Conservation (phyloP, 1,284 basidiomycete genomes). For the Sanghuangporus baumii region DNA sequence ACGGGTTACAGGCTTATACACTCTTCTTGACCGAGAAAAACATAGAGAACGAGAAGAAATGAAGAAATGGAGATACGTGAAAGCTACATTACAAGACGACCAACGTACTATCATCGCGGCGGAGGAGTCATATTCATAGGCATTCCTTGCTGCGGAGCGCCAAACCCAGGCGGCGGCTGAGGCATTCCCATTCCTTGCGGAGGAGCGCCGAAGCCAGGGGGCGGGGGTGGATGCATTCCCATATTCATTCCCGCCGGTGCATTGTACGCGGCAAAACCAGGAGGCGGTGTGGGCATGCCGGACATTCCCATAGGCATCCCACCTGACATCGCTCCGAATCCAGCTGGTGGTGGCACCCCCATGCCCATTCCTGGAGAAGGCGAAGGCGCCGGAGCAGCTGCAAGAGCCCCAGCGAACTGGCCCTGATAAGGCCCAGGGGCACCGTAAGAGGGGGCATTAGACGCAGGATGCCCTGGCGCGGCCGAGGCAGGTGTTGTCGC, state of each 20-base stretch:
- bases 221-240: neutral
- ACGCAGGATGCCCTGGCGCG: neutral
- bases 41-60: too few species aligned
- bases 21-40: too few species aligned
- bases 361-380: conserved; percentile 60
- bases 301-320: conserved; percentile 17
- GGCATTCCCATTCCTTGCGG: conserved; percentile 1
- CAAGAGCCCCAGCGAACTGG: conserved; percentile 82
- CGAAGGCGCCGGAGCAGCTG: conserved; percentile 57
- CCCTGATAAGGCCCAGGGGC: conserved; percentile 72
- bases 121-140: neutral
- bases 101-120: too few species aligned
- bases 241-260: neutral
- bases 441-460: conserved; percentile 20
- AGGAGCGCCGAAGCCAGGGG: neutral
- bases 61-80: too few species aligned
- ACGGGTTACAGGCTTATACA: too few species aligned
- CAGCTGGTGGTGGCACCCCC: conserved; percentile 43
- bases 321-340: conserved; percentile 38
- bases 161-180: conserved; percentile 8
- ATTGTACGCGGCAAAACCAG: conserved; percentile 5
- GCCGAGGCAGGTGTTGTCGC: conserved; percentile 16
- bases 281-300: conserved; percentile 24
- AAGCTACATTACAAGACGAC: too few species aligned
- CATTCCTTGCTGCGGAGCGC: neutral